phyloP scores from a whole-genome alignment of 2,329 filamentous ascomycete genomes.

The Diplodia mutila region DNA sequence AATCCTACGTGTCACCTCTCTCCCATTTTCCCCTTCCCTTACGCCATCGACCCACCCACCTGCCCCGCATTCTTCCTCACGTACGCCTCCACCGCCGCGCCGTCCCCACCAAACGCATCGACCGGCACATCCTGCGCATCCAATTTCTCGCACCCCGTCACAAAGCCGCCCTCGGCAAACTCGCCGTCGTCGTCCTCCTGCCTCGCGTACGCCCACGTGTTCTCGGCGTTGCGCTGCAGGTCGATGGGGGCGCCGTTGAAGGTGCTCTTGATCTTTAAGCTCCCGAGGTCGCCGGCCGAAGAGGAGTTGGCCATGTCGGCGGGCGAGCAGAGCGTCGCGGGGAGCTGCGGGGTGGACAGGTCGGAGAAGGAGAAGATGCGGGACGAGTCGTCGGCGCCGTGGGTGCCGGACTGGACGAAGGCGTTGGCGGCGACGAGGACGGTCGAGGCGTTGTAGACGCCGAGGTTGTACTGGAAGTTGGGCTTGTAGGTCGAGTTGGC shows the following conservation, averaged over 20 bases:
- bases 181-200: not conserved
- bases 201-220: not conserved
- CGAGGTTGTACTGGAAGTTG: constrained; percentile 15
- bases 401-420: constrained; percentile 4
- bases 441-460: constrained; percentile 14
- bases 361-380: constrained; percentile 21
- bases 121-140: not conserved
- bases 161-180: not conserved
- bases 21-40: too few relatives aligned
- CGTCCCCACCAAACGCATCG: not conserved
- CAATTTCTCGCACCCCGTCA: not conserved
- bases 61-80: constrained; percentile 14
- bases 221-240: not conserved
- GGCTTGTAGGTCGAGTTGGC: constrained; percentile 3
- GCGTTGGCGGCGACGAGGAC: constrained; percentile 6
- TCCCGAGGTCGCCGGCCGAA: not conserved
- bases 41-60: too few relatives aligned
- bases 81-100: not conserved
- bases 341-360: constrained; percentile 5
- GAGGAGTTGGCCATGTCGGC: not conserved
- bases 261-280: not conserved
- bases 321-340: constrained; percentile 9
- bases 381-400: not conserved
- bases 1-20: too few relatives aligned
- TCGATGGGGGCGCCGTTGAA: constrained; percentile 9